A percentile compares a stretch with the other conserved stretches of the same genome.
phyloP scores from a whole-genome alignment of 140 eudicot species.

The Oenanthe javanica region DNA sequence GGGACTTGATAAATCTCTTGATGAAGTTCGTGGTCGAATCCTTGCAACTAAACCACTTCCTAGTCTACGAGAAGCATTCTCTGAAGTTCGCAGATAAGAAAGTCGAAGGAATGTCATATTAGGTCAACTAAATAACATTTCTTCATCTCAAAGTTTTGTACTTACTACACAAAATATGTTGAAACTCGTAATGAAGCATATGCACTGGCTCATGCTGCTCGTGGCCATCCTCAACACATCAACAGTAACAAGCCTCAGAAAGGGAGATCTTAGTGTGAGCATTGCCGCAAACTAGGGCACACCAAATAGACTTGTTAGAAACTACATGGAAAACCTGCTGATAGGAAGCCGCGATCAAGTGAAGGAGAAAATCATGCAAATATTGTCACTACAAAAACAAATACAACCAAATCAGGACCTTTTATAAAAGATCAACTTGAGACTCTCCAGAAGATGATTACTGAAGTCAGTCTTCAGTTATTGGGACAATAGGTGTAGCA shows the following conservation, averaged over 20 bases:
- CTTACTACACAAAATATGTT: background rate
- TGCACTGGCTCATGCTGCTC: background rate
- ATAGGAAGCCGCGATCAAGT: constrained; percentile 4
- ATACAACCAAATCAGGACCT: background rate
- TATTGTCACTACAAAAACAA: background rate
- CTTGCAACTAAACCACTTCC: too few species aligned
- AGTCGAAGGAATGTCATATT: too few species aligned
- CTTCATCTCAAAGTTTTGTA: too few species aligned
- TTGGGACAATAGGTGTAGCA: too few species aligned
- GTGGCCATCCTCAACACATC: background rate
- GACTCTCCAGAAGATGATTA: too few species aligned
- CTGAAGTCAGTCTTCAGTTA: too few species aligned
- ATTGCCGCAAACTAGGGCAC: constrained; percentile 13
- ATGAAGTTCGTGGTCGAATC: too few species aligned
- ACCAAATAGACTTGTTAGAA: background rate
- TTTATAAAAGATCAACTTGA: too few species aligned
- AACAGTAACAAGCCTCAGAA: background rate
- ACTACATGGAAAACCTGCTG: constrained; percentile 1
- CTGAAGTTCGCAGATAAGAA: too few species aligned
- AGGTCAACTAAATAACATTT: too few species aligned
- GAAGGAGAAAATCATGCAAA: background rate
- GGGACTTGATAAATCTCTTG: too few species aligned
- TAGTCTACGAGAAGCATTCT: too few species aligned
- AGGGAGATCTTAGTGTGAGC: constrained; percentile 7
- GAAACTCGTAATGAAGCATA: background rate